Base-by-base conservation (phyloP, 306 rosid species). In the Quercus gilva region DNA sequence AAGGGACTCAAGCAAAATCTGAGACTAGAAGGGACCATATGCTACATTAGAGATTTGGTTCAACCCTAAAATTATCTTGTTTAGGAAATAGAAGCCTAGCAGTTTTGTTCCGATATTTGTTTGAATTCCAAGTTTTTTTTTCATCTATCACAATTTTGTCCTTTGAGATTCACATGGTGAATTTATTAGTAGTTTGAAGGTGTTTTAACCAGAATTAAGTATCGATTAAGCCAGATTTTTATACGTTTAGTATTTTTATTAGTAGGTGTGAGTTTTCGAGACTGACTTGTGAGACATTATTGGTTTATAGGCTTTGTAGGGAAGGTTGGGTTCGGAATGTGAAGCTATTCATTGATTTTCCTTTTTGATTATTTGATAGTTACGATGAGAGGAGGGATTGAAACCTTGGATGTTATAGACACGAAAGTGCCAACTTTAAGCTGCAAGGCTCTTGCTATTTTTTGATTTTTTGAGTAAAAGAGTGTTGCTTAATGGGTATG, bases 1-100 rank as follows among this genome's bases (percentile, higher is more conserved):
- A 2, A 89, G 99, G 78, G 98, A 95, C 84, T 93, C 98, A 0
- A 95, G 97, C 77, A 90, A 87, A 83, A 94, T 83, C 28, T 83
- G 53, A 77, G 74, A 76, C 55, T 71, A 52, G 76, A 4, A 19
- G 11, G 56, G 18, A 53, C 10, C 73, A 33, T 59, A 80, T 19
- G 59, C 55, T n/a, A 5, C 26, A 3, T 8, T 31, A 67, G 71
- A 67, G 37, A 0, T 3, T 67, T 10, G 20, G 3, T 67, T 19
- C 18, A 67, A 67, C 7, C 14, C 18, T 67, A n/a, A 1, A 35
- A 18, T 33, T 67, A 41, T 41, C 45, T 14, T 31, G 5, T 33
- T 0, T 49, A 49, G 53, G 3, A 4, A 31, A 19, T 33, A 19
- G 9, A 35, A 28, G 15, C 28, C 4, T n/a, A 19, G 15, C 26